Evolutionary conservation across 768 basidiomycete genomes (phyloP), one percentile per base, ranked within the genome.

Genomic region (Leccinum subgranulosum): DNA sequence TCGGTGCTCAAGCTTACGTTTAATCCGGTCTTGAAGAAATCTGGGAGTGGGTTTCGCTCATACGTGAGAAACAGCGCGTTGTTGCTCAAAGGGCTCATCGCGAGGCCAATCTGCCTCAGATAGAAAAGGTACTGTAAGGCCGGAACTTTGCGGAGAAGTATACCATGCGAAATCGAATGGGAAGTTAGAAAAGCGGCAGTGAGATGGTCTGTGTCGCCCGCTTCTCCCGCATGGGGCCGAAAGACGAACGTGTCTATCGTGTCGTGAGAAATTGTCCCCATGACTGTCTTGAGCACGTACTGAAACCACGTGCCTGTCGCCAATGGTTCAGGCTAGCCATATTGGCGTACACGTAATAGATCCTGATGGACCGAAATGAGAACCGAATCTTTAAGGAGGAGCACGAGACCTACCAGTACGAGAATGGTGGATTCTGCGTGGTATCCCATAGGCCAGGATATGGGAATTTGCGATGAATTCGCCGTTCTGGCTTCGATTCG

Each of bases 121-220:
- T 98, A 99, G 76, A 94, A 99, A 14, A 99, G 83, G 69, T 99
- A 99, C 68, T 96, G 94, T 48, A 99, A 75, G 1, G 95, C 95
- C 0, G 97, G 97, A 6, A 99, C 96, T 74, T 99, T 99, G 57
- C 97, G 89, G 9, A 99, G 82, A 19, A 98, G 79, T 71, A 99
- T 99, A n/a, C 97, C 97, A 67, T 99, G 97, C 10, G 97, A 98
- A 68, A 99, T 98, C 1, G 95, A 98, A 69, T 98, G 96, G 2
- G 95, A 90, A 1, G 94, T 94, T 23, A 99, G 80, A 83, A 94
- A 99, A 2, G 96, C 91, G 2, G 97, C 93, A 0, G 95, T 92
- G 11, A 99, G 82, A 71, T 99, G 97, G 71, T 98, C 97, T 0
- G 97, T 91, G 69, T 99, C 97, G 28, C 97, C 97, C 0, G 97